Conservation (phyloP, 176 grass and related monocot species). For the Rhynchospora tenuis region DNA sequence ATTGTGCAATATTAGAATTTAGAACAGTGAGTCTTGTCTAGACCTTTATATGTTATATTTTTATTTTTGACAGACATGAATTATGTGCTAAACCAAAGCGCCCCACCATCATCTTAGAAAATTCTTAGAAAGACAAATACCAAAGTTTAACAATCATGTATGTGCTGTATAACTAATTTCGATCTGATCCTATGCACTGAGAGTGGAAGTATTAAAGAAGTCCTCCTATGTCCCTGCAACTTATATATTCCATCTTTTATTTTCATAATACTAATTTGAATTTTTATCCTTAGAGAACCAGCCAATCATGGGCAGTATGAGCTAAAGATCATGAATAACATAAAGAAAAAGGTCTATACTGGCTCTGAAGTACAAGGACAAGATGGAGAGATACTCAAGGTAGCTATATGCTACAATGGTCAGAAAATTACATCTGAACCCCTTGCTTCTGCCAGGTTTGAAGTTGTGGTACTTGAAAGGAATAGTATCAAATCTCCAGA, state of each 20-base stretch:
- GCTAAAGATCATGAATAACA: background rate
- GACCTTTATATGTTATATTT: too few species aligned
- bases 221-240: background rate
- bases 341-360: background rate
- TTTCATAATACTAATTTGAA: background rate
- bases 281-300: background rate
- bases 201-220: background rate
- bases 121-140: background rate
- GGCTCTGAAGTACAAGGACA: background rate
- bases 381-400: constrained; percentile 1
- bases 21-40: background rate
- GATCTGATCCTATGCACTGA: background rate
- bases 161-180: background rate
- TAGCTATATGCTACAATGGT: background rate
- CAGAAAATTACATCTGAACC: background rate
- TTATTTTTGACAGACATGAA: background rate
- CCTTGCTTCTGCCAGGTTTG: background rate
- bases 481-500: background rate
- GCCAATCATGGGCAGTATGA: background rate
- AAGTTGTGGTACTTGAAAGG: background rate
- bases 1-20: background rate
- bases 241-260: background rate
- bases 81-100: background rate
- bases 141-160: background rate
- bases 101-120: background rate